These are phyloP conservation scores for Nicotiana undulata DNA, from an alignment of 257 asterid species.

Conservation along the genomic window DNA sequence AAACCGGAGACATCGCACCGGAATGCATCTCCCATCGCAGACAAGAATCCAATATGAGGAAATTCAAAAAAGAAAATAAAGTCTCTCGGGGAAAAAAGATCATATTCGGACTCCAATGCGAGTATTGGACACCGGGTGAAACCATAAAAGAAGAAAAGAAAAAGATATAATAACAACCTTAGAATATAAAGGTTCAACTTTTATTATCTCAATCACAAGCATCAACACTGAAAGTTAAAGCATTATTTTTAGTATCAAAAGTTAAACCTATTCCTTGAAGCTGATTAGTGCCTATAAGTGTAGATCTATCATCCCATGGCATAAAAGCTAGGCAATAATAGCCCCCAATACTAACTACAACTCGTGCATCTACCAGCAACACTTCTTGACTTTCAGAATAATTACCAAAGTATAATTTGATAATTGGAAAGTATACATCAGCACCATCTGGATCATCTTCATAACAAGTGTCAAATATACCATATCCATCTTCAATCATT, in stretches of 20 bases:
- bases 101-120: no score
- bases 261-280: slow-evolving; percentile 1
- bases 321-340: not conserved
- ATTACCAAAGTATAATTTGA: not conserved
- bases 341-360: not conserved
- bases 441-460: not conserved
- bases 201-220: not conserved
- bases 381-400: not conserved
- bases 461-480: not conserved
- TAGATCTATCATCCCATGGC: not conserved
- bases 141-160: no score
- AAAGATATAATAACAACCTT: no score
- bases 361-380: not conserved
- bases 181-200: no score
- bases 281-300: not conserved
- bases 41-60: no score
- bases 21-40: no score
- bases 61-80: no score
- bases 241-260: not conserved
- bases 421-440: not conserved
- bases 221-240: not conserved
- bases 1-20: no score
- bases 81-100: no score
- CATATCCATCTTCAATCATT: not conserved
- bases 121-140: no score